Conservation (phyloP, 345 rosid species). For the Rhizophora apiculata region DNA sequence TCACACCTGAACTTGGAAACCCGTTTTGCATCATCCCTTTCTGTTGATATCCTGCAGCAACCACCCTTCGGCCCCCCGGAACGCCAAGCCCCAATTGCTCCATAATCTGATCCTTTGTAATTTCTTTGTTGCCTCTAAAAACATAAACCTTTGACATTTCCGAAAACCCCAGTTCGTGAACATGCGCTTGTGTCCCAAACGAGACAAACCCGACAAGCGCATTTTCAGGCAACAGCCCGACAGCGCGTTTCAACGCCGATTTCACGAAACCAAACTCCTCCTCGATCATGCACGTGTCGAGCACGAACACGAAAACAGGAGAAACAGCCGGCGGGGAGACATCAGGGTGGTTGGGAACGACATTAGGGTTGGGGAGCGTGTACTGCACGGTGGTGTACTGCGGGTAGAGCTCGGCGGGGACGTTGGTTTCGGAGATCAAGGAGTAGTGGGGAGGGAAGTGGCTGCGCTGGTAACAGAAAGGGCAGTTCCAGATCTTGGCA, state of each 20-base stretch:
- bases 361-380: slow-evolving; percentile 39
- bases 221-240: slow-evolving; percentile 78
- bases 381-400: slow-evolving; percentile 83
- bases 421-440: slow-evolving; percentile 75
- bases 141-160: slow-evolving; percentile 84
- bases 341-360: slow-evolving; percentile 34
- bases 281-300: slow-evolving; percentile 96
- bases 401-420: slow-evolving; percentile 88
- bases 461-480: slow-evolving; percentile 82
- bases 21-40: slow-evolving; percentile 44
- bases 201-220: slow-evolving; percentile 85
- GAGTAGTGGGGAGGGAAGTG: slow-evolving; percentile 77
- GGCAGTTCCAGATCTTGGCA: slow-evolving; percentile 98
- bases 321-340: slow-evolving; percentile 38
- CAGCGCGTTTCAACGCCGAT: slow-evolving; percentile 75
- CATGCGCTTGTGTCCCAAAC: slow-evolving; percentile 85
- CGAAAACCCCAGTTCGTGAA: slow-evolving; percentile 80
- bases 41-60: slow-evolving; percentile 43
- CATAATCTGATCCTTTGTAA: slow-evolving; percentile 71
- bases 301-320: slow-evolving; percentile 76
- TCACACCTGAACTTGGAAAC: slow-evolving; percentile 40
- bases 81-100: slow-evolving; percentile 72
- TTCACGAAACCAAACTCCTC: slow-evolving; percentile 78
- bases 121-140: slow-evolving; percentile 72
- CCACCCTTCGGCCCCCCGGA: slow-evolving; percentile 47